Percentiles rank a stretch among this genome's conserved stretches.
Conservation (phyloP, 345 rosid species). For the Reutealis trisperma region DNA sequence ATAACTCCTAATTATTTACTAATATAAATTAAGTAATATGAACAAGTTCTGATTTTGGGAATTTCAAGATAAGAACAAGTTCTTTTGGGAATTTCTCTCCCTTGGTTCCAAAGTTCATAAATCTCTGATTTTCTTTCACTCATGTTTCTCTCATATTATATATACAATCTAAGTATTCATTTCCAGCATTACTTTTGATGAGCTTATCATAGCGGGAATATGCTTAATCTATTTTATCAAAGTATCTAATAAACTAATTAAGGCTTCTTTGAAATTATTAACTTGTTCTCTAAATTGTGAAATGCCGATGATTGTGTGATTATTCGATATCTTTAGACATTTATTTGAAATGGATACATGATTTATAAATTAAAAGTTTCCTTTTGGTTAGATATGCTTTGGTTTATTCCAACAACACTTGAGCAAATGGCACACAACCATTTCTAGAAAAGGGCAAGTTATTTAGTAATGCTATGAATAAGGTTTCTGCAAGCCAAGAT, state of each 20-base stretch:
- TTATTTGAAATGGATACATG: background rate
- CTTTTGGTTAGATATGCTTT: background rate
- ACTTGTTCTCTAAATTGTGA: background rate
- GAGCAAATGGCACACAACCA: background rate
- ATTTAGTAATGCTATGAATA: background rate
- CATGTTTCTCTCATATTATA: background rate
- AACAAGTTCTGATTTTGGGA: conserved; percentile 88
- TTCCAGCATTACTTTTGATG: too few species aligned
- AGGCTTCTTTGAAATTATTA: background rate
- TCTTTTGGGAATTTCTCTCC: conserved; percentile 52
- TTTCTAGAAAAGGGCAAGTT: background rate
- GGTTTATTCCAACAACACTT: background rate
- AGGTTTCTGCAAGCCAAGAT: background rate
- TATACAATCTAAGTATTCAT: too few species aligned
- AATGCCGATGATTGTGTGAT: background rate
- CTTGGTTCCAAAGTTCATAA: background rate
- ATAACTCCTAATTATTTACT: too few species aligned
- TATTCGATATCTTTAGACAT: background rate
- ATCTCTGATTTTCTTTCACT: background rate
- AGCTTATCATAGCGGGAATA: background rate
- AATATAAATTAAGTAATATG: conserved; percentile 87
- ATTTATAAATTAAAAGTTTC: background rate
- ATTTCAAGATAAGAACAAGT: conserved; percentile 76
- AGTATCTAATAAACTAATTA: background rate
- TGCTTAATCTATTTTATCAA: background rate